Evolutionary conservation across 768 basidiomycete genomes (phyloP).

Genomic region (Suillus decipiens): DNA sequence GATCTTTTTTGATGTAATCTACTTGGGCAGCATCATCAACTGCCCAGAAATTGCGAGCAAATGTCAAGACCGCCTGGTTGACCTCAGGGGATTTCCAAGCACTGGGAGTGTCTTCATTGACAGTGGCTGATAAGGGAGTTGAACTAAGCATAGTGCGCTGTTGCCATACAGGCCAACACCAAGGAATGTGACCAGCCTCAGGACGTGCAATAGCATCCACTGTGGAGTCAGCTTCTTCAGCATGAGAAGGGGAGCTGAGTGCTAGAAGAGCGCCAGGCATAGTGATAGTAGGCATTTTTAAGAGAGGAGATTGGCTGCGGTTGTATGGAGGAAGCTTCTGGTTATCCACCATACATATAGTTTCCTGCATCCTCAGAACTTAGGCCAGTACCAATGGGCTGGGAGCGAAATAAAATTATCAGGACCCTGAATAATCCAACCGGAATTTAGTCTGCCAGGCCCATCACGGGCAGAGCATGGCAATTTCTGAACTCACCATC

Average conservation of each 20-base stretch:
- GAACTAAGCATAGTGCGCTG: neutral
- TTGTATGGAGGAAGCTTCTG: too few relatives aligned
- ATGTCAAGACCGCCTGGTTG: neutral
- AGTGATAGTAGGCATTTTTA: neutral
- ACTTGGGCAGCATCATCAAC: neutral
- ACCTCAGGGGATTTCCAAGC: neutral
- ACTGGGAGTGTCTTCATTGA: neutral
- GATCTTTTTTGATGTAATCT: neutral
- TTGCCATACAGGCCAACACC: neutral
- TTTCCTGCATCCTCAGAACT: too few relatives aligned
- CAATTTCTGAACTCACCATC: too few relatives aligned
- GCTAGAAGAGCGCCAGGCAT: neutral
- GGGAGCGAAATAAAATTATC: too few relatives aligned
- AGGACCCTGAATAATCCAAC: too few relatives aligned
- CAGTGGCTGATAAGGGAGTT: neutral
- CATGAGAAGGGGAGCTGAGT: neutral
- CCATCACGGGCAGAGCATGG: too few relatives aligned
- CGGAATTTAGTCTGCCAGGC: too few relatives aligned
- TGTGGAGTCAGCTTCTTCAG: neutral
- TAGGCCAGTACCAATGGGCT: too few relatives aligned
- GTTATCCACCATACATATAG: too few relatives aligned
- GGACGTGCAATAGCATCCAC: fast-evolving
- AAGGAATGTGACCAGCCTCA: neutral
- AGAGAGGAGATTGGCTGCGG: too few relatives aligned
- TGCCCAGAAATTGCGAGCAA: neutral